These are phyloP conservation scores for Mucor irregularis DNA, from an alignment of 371 early-diverging fungal genomes.

Conservation along the genomic window DNA sequence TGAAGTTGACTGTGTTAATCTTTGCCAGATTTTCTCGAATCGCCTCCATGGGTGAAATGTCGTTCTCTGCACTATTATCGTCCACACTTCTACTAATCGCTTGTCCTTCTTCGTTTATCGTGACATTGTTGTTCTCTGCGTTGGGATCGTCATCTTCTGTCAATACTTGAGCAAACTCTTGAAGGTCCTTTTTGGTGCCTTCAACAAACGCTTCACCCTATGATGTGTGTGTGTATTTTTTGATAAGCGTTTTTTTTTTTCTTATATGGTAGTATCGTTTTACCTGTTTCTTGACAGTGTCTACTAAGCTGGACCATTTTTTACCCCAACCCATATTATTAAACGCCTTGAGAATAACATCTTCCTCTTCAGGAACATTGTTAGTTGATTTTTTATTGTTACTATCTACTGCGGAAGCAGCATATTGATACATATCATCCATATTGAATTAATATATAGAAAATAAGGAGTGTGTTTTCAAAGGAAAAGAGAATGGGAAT, in stretches of 20 bases:
- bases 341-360: conserved; percentile 46
- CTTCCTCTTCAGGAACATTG: conserved; percentile 30
- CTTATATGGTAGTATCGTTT: neutral
- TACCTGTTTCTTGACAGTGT: conserved; percentile 50
- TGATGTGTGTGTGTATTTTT: too few relatives aligned
- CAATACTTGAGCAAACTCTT: conserved; percentile 47
- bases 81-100: neutral
- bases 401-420: conserved; percentile 38
- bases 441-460: neutral
- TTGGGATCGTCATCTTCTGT: conserved; percentile 41
- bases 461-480: conserved; percentile 4
- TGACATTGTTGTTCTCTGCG: conserved; percentile 13
- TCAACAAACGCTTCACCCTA: conserved; percentile 51
- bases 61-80: conserved; percentile 8
- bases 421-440: conserved; percentile 29
- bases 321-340: conserved; percentile 45
- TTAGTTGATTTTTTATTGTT: conserved; percentile 18
- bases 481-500: neutral
- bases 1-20: conserved; percentile 32
- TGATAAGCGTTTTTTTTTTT: neutral
- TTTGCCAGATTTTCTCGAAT: conserved; percentile 30
- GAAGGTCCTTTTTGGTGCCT: conserved; percentile 46
- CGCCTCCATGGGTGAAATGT: conserved; percentile 9
- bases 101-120: conserved; percentile 17
- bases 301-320: conserved; percentile 37